Evolutionary conservation across 1,139 yeast genomes (phyloP).

Genomic region (Protomyces lactucae-debilis): DNA sequence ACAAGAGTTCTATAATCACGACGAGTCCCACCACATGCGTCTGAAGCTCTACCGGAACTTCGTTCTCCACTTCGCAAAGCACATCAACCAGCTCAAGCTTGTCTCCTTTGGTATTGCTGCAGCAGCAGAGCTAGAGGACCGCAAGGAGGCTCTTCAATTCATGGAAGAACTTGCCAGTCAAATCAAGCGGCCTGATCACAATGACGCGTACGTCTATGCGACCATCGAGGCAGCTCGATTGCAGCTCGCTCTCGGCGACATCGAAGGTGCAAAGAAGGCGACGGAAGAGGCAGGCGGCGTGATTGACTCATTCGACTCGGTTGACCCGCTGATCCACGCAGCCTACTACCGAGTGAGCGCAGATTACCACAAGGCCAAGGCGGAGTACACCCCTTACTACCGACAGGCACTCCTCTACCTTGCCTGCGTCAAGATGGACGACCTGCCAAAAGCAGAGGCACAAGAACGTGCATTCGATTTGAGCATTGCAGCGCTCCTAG

Average conservation of each 20-base stretch:
- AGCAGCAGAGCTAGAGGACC: slow-evolving; percentile 45
- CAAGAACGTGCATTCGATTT: slow-evolving; percentile 70
- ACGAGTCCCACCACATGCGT: slow-evolving; percentile 52
- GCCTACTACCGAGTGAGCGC: slow-evolving; percentile 79
- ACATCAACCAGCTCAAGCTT: slow-evolving; percentile 71
- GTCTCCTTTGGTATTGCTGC: slow-evolving; percentile 69
- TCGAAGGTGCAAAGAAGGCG: slow-evolving; percentile 61
- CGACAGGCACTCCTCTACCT: slow-evolving; percentile 58
- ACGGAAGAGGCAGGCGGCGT: slow-evolving; percentile 58
- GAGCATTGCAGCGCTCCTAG: slow-evolving; percentile 80
- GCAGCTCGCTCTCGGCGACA: slow-evolving; percentile 54
- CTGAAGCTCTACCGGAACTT: slow-evolving; percentile 68
- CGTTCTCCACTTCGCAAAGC: slow-evolving; percentile 59
- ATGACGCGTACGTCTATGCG: slow-evolving; percentile 58
- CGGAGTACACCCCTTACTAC: slow-evolving; percentile 77
- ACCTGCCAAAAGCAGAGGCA: slow-evolving; percentile 51
- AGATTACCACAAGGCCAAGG: slow-evolving; percentile 61
- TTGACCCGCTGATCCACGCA: slow-evolving; percentile 69
- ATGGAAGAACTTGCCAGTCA: slow-evolving; percentile 50
- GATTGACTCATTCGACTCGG: slow-evolving; percentile 57
- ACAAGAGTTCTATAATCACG: slow-evolving; percentile 55
- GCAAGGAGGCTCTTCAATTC: slow-evolving; percentile 53
- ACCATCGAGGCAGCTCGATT: slow-evolving; percentile 74
- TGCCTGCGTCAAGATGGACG: slow-evolving; percentile 53
- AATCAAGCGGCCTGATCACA: slow-evolving; percentile 45